Percentiles rank a stretch among this genome's conserved stretches.
phyloP scores from a whole-genome alignment of 306 rosid genomes.

The Comarum palustre region DNA sequence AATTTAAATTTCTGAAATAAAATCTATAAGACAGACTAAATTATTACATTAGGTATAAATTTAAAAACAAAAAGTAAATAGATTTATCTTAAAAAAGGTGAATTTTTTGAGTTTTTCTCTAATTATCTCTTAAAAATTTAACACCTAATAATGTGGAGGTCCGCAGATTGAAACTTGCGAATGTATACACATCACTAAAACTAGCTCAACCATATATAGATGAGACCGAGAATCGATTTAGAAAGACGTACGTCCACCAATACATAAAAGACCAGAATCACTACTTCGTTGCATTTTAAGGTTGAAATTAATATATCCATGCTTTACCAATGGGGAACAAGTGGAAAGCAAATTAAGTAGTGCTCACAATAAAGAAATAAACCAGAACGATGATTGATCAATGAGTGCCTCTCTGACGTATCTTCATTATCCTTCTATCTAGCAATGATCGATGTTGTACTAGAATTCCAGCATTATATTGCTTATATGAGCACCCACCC shows the following conservation, averaged over 20 bases:
- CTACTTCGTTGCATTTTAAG: background rate
- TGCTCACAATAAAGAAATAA: slow-evolving; percentile 14
- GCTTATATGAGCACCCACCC: background rate
- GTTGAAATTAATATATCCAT: background rate
- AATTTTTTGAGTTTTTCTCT: too few species aligned
- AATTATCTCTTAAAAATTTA: too few species aligned
- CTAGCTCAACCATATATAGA: slow-evolving; percentile 14
- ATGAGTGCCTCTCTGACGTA: slow-evolving; percentile 4
- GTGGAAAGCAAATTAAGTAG: slow-evolving; percentile 27
- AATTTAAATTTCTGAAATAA: too few species aligned
- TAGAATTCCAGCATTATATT: background rate
- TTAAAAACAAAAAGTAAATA: too few species aligned
- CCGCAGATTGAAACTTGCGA: background rate
- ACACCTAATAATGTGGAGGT: background rate
- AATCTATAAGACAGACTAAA: too few species aligned
- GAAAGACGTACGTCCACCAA: background rate
- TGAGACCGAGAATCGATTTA: background rate
- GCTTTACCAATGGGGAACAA: slow-evolving; percentile 27
- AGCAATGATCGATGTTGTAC: background rate
- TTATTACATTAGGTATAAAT: too few species aligned
- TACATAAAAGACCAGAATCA: slow-evolving; percentile 1
- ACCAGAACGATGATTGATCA: slow-evolving; percentile 1
- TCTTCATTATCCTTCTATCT: background rate
- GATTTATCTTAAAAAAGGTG: too few species aligned
- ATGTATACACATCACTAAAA: background rate